Evolutionary conservation across 768 basidiomycete species (phyloP).

Genomic region (Exidia glandulosa): DNA sequence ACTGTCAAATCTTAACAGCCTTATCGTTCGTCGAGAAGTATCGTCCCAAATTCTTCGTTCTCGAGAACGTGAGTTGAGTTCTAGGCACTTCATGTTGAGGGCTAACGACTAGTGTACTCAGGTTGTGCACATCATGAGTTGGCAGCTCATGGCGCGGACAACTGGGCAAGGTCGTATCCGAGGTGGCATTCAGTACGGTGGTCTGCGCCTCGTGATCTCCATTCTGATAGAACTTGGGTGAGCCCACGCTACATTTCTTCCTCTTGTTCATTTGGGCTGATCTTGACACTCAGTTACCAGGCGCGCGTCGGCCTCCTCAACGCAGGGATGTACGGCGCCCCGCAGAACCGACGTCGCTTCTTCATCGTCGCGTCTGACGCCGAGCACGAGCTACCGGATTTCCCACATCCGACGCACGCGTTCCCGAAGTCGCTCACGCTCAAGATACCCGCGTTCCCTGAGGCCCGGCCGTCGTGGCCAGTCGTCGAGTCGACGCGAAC

Average conservation of each 20-base stretch:
- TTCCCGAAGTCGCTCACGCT: slow-evolving; percentile 28
- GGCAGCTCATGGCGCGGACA: slow-evolving; percentile 31
- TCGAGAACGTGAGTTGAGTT: slow-evolving; percentile 43
- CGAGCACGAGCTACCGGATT: slow-evolving; percentile 30
- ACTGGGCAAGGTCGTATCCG: slow-evolving; percentile 32
- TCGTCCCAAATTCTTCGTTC: slow-evolving; percentile 30
- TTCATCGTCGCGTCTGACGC: slow-evolving; percentile 39
- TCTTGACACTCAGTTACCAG: slow-evolving; percentile 26
- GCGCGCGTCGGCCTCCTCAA: slow-evolving; percentile 39
- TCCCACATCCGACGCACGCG: slow-evolving; percentile 48
- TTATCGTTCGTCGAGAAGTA: slow-evolving; percentile 40
- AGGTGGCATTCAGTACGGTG: slow-evolving; percentile 64
- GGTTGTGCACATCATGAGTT: slow-evolving; percentile 24
- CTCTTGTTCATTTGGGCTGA: not conserved
- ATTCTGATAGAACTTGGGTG: slow-evolving; percentile 60
- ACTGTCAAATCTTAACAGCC: slow-evolving; percentile 36
- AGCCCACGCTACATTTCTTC: slow-evolving; percentile 2
- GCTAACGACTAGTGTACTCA: not conserved
- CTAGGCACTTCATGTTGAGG: not conserved
- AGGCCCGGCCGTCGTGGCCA: not conserved
- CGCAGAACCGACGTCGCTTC: slow-evolving; percentile 44
- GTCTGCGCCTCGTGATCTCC: slow-evolving; percentile 53
- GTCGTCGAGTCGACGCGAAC: not conserved
- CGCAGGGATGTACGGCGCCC: slow-evolving; percentile 46
- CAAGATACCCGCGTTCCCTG: not conserved